Percentiles rank a stretch among this genome's conserved stretches.
Conservation (phyloP, 352 stramenopile species). For the Globisporangium lucens region DNA sequence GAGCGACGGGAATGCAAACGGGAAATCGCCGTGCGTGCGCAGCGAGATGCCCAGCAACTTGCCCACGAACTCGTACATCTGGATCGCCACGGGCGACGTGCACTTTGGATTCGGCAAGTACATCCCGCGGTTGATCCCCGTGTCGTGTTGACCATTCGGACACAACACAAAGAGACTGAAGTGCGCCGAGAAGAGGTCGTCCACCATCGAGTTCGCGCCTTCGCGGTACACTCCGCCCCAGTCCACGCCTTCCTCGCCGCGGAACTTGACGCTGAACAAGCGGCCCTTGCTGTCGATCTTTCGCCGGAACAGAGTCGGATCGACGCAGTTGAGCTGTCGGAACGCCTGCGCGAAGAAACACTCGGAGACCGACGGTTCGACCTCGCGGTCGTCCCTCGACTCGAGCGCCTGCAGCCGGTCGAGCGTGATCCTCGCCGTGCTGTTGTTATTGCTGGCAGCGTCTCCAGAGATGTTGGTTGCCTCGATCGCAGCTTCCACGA, state of each 20-base stretch:
- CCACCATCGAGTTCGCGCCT: conserved; percentile 86
- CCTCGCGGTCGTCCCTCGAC: conserved; percentile 83
- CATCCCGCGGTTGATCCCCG: conserved; percentile 81
- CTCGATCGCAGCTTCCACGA: conserved; percentile 82
- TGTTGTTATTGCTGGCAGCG: conserved; percentile 43
- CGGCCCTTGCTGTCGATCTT: conserved; percentile 89
- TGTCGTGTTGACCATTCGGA: conserved; percentile 86
- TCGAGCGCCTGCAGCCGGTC: conserved; percentile 84
- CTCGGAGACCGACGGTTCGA: conserved; percentile 85
- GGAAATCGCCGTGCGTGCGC: conserved; percentile 90
- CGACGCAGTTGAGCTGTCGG: conserved; percentile 82
- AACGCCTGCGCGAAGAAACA: conserved; percentile 95
- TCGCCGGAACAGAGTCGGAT: conserved; percentile 80
- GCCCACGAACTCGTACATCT: conserved; percentile 94
- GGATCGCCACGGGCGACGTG: conserved; percentile 80
- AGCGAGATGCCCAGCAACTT: conserved; percentile 94
- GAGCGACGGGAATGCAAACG: conserved; percentile 89
- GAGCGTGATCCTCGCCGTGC: conserved; percentile 78
- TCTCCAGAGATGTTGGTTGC: conserved; percentile 60
- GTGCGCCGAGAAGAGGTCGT: conserved; percentile 84
- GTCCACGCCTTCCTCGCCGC: conserved; percentile 85
- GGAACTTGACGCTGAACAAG: conserved; percentile 89
- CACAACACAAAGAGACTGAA: conserved; percentile 86
- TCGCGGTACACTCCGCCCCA: conserved; percentile 89
- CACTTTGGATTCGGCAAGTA: conserved; percentile 88